Percentiles rank a stretch among this genome's conserved stretches.
phyloP scores from a whole-genome alignment of 805 yeast genomes.

The Myxozyma sirexii region DNA sequence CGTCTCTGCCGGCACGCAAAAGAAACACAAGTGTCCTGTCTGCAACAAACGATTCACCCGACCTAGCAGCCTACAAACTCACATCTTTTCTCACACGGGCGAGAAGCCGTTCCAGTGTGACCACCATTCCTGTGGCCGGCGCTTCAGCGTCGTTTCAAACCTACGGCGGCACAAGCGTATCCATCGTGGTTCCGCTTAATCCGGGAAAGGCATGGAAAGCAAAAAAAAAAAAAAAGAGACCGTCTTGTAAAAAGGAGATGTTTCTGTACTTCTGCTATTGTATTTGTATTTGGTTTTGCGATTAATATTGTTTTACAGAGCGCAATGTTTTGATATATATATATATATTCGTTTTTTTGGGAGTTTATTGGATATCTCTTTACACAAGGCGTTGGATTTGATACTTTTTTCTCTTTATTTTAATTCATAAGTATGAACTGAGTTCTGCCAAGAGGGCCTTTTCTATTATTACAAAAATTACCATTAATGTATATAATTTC shows the following conservation, averaged over 20 bases:
- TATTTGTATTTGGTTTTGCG: not conserved
- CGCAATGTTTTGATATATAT: too few species aligned
- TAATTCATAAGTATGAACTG: not conserved
- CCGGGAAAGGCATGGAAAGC: too few species aligned
- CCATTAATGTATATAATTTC: not conserved
- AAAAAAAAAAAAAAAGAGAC: not conserved
- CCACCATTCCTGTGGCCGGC: constrained; percentile 66
- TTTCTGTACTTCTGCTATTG: not conserved
- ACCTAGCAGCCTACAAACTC: constrained; percentile 81
- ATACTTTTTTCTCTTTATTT: not conserved
- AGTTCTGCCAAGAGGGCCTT: not conserved
- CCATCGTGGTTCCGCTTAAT: constrained; percentile 46
- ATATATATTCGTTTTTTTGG: not conserved
- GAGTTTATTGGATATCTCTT: not conserved
- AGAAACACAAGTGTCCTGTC: constrained; percentile 46
- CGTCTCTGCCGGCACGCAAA: constrained; percentile 20
- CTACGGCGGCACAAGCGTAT: constrained; percentile 76
- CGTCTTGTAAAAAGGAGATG: not conserved
- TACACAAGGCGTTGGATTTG: not conserved
- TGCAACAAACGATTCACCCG: constrained; percentile 80
- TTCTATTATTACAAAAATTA: too few species aligned
- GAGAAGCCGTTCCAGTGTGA: constrained; percentile 68
- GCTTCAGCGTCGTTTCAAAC: constrained; percentile 76
- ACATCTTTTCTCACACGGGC: constrained; percentile 77
- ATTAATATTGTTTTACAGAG: too few species aligned